Evolutionary conservation across 768 basidiomycete species (phyloP), one percentile per base, ranked within the genome.

Genomic region (Tylopilus plumbeoviolaceoides): DNA sequence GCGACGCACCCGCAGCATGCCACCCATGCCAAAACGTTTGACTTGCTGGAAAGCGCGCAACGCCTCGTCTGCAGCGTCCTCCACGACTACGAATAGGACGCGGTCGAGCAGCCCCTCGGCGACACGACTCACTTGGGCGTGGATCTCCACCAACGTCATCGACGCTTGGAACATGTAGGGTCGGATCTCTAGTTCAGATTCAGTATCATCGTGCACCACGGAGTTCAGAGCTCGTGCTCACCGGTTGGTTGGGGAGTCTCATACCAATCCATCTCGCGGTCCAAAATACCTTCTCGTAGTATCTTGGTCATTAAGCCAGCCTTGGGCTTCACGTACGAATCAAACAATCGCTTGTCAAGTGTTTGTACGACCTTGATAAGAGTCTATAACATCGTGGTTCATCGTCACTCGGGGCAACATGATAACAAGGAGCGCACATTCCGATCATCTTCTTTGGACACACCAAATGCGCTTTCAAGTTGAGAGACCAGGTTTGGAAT

Each of bases 11-110:
- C 91, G 83, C 41, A 99, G 78, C 97, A 98, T 98, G 9, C 97
- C 97, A 28, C 97, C 97, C 87, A 98, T 97, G 17, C 95, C 94
- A 64, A 97, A 98, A 45, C 86, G 80, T 63, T 86, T 87, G 39
- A 98, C 84, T 70, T 94, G 86, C 60, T 81, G 81, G 80, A 99
- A 95, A 69, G 86, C 90, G 14, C 76, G 78, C 50, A 98, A 75
- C 0, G 94, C 88, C 62, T 94, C 91, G 9, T 82, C 78, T 14
- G 93, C 88, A 17, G 95, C 74, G 53, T 89, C 86, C 55, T 91
- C 87, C 14, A 95, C 87, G 15, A 98, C 78, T 17, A 84, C 76
- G 53, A 84, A 83, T 42, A 98, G 73, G 25, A 85, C 84, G n/a
- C 95, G 83, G 41, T 91, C 83, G 25, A 98, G 78, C 39, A 95